A percentile compares a stretch with the other conserved stretches of the same genome.
Evolutionary conservation across 2,329 filamentous ascomycete species (phyloP).

Genomic region (Escovopsis sp.): DNA sequence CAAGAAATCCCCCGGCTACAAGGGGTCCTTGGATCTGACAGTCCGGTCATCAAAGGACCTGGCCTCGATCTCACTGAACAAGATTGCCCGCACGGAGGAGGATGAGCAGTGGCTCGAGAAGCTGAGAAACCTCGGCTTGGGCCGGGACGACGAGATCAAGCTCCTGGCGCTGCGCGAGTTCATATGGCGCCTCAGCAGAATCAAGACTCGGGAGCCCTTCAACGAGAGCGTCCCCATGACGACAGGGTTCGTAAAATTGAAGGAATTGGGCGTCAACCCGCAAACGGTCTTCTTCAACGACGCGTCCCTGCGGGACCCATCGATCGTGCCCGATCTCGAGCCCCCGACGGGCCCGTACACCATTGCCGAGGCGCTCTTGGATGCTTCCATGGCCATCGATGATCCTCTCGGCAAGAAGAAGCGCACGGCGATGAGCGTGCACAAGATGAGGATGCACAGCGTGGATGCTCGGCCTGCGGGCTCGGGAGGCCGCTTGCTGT

Average conservation of each 20-base stretch:
- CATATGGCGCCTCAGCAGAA: conserved; percentile 71
- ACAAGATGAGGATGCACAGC: conserved; percentile 29
- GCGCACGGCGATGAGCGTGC: conserved; percentile 35
- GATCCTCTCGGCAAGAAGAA: conserved; percentile 43
- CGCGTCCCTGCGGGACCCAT: conserved; percentile 36
- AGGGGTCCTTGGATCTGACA: conserved; percentile 37
- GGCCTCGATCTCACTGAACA: conserved; percentile 42
- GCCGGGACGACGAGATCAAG: conserved; percentile 75
- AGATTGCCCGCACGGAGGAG: conserved; percentile 67
- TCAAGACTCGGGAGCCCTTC: conserved; percentile 42
- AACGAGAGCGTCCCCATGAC: conserved; percentile 20
- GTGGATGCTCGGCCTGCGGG: conserved; percentile 13
- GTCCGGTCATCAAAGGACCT: conserved; percentile 42
- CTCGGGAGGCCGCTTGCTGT: conserved; percentile 14
- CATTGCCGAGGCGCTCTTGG: conserved; percentile 78
- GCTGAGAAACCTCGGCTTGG: conserved; percentile 70
- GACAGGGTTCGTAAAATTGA: conserved; percentile 48
- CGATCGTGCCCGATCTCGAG: conserved; percentile 17
- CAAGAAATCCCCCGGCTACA: conserved; percentile 52
- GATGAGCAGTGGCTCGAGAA: conserved; percentile 88
- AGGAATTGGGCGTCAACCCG: conserved; percentile 61
- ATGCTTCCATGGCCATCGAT: conserved; percentile 81
- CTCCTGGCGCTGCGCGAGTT: conserved; percentile 76
- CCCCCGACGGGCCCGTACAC: conserved; percentile 44
- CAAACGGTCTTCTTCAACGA: conserved; percentile 92